A percentile compares a stretch with the other conserved stretches of the same genome.
Evolutionary conservation across 495 filamentous ascomycete genomes (phyloP).

Genomic region (Paragyromitra xinjiangensis): DNA sequence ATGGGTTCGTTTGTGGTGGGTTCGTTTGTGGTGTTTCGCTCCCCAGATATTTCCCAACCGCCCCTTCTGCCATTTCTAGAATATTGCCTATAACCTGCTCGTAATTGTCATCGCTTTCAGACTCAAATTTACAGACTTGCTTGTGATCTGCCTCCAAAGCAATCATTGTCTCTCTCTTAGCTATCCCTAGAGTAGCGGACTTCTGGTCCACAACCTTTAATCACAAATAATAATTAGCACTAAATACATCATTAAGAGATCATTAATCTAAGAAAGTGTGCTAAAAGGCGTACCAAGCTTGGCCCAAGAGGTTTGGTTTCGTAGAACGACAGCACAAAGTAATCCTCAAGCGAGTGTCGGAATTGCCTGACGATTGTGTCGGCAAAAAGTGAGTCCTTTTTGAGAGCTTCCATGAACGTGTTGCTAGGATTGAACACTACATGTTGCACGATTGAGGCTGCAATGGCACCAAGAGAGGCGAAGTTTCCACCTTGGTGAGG

Average conservation of each 20-base stretch:
- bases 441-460: constrained; percentile 51
- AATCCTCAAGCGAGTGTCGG: constrained; percentile 37
- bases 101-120: constrained; percentile 44
- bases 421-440: constrained; percentile 10
- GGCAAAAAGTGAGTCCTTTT: constrained; percentile 18
- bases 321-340: constrained; percentile 17
- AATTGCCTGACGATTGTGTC: constrained; percentile 12
- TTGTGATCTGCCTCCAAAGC: constrained; percentile 16
- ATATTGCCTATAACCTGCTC: constrained; percentile 53
- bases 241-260: background rate
- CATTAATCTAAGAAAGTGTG: background rate
- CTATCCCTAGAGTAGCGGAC: constrained; percentile 28
- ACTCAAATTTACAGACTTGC: constrained; percentile 21
- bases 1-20: background rate
- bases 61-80: constrained; percentile 39
- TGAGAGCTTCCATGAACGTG: constrained; percentile 15
- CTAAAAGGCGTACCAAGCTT: background rate
- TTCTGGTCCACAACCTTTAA: constrained; percentile 23
- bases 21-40: background rate
- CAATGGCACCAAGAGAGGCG: constrained; percentile 49
- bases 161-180: constrained; percentile 29
- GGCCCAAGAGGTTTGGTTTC: constrained; percentile 11
- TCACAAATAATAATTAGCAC: background rate
- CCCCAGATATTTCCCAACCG: background rate
- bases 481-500: constrained; percentile 46